Conservation (phyloP, 495 filamentous ascomycete genomes). For the Neurospora sp. region DNA sequence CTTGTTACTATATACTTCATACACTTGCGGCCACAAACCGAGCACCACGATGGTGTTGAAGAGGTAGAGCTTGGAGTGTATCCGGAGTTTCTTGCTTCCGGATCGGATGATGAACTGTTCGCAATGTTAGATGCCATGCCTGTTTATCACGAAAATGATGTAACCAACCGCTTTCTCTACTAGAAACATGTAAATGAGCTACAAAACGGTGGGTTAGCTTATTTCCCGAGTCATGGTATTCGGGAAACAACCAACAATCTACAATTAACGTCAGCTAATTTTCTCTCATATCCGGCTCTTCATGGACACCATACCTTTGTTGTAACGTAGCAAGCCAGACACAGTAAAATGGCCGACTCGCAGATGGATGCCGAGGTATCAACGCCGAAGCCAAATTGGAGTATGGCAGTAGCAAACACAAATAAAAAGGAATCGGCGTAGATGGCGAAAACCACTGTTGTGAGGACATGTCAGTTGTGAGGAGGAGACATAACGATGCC, state of each 20-base stretch:
- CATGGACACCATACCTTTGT: constrained; percentile 33
- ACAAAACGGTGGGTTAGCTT: constrained; percentile 2
- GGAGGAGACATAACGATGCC: neutral
- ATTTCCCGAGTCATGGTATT: neutral
- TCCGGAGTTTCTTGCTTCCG: constrained; percentile 27
- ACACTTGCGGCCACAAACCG: constrained; percentile 16
- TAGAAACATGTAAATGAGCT: constrained; percentile 45
- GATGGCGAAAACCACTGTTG: constrained; percentile 39
- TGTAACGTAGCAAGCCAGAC: constrained; percentile 41
- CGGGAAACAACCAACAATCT: constrained; percentile 28
- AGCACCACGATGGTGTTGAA: constrained; percentile 46
- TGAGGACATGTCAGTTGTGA: neutral
- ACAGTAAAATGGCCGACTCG: constrained; percentile 39
- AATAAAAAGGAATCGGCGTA: constrained; percentile 43
- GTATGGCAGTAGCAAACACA: constrained; percentile 38
- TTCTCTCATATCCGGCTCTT: neutral
- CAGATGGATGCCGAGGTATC: constrained; percentile 32
- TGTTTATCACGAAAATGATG: neutral
- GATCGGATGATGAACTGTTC: constrained; percentile 38
- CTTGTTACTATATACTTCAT: neutral
- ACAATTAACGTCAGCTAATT: neutral
- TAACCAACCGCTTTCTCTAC: constrained; percentile 42
- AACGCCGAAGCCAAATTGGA: constrained; percentile 40
- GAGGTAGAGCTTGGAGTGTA: constrained; percentile 40
- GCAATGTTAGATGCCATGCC: neutral